Percentiles rank a stretch among this genome's conserved stretches.
These are phyloP conservation scores for Ceratocystis albifundus DNA, from an alignment of 2,329 filamentous ascomycete species.

Conservation along the genomic window DNA sequence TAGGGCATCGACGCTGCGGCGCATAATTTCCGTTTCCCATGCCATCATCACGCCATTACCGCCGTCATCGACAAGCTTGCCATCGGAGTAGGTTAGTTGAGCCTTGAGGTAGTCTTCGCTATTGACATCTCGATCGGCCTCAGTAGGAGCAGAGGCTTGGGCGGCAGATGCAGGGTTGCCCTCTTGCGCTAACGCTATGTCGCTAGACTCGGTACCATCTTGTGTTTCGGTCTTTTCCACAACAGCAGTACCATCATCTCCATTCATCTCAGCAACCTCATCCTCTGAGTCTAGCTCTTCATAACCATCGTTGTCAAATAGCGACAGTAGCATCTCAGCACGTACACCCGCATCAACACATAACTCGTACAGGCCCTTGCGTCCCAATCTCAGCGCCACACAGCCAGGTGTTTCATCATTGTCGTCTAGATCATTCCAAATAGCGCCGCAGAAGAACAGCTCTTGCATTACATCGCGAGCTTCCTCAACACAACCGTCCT, in stretches of 20 bases:
- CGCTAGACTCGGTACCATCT: constrained; percentile 28
- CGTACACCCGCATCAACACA: constrained; percentile 84
- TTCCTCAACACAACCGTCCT: constrained; percentile 41
- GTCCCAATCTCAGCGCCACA: constrained; percentile 59
- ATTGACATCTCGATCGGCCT: constrained; percentile 39
- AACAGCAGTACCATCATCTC: constrained; percentile 30
- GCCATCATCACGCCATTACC: constrained; percentile 89
- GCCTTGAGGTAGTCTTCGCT: constrained; percentile 59
- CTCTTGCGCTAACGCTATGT: constrained; percentile 24
- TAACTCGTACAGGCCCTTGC: constrained; percentile 61
- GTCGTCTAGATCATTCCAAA: constrained; percentile 90
- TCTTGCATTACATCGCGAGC: constrained; percentile 59
- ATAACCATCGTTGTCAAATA: constrained; percentile 60
- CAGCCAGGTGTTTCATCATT: constrained; percentile 88
- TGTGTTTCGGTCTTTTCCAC: constrained; percentile 25
- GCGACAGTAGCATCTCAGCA: constrained; percentile 73
- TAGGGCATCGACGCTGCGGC: constrained; percentile 57
- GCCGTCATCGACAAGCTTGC: constrained; percentile 59
- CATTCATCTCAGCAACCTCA: constrained; percentile 35
- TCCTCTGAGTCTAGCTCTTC: constrained; percentile 53
- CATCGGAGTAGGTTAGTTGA: constrained; percentile 50
- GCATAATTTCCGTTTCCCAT: constrained; percentile 84
- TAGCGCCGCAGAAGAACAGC: constrained; percentile 76
- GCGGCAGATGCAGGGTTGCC: constrained; percentile 30
- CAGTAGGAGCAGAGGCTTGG: constrained; percentile 32